Evolutionary conservation across 2,329 filamentous ascomycete genomes (phyloP).

Genomic region (Fusarium chlamydosporum): DNA sequence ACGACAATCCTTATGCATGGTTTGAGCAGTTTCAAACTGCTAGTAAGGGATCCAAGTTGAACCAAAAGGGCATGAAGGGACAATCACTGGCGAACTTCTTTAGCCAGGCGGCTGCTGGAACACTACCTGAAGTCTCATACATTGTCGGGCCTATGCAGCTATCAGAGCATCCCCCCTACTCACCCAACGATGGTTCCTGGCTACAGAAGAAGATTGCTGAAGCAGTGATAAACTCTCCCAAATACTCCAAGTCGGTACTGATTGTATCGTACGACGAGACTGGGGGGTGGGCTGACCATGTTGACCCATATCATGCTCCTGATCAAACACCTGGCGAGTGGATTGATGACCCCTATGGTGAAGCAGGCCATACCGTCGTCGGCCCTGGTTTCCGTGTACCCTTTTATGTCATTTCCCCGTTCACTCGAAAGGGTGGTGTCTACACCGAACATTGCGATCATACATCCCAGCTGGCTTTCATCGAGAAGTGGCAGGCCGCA

Average conservation of each 20-base stretch:
- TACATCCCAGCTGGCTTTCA: neutral
- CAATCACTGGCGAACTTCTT: constrained; percentile 5
- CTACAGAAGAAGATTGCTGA: constrained; percentile 9
- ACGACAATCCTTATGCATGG: constrained; percentile 27
- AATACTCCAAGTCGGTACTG: constrained; percentile 6
- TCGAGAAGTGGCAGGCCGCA: constrained; percentile 24
- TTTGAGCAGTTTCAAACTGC: constrained; percentile 24
- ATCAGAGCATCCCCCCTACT: constrained; percentile 20
- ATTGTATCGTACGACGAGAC: constrained; percentile 23
- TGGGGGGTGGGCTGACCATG: constrained; percentile 18
- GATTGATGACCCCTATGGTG: constrained; percentile 18
- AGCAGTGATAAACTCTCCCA: constrained; percentile 24
- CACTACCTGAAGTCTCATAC: constrained; percentile 15
- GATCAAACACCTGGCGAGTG: constrained; percentile 16
- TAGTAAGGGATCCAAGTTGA: constrained; percentile 8
- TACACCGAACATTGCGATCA: constrained; percentile 26
- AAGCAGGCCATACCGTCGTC: neutral
- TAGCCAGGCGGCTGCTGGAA: constrained; percentile 1
- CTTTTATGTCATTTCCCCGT: constrained; percentile 19
- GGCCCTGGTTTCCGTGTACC: constrained; percentile 13
- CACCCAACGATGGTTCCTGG: constrained; percentile 14
- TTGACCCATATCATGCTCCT: neutral
- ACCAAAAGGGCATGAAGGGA: constrained; percentile 20
- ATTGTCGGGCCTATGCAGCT: constrained; percentile 22
- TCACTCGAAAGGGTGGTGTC: constrained; percentile 18